These are phyloP conservation scores for Mychonastes homosphaera DNA, from an alignment of 139 green algal genomes.

Conservation along the genomic window DNA sequence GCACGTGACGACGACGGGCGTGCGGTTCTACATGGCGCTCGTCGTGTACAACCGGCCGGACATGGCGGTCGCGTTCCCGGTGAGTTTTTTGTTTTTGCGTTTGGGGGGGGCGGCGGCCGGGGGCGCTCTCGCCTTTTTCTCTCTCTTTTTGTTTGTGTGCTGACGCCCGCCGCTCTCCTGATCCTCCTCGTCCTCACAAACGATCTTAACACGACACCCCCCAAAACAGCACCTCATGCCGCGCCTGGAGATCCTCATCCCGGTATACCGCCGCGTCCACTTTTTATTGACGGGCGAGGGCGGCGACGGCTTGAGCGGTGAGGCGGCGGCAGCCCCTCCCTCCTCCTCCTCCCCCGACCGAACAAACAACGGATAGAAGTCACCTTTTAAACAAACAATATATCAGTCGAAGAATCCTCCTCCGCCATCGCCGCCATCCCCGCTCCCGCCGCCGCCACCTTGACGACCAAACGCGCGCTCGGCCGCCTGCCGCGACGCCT, in stretches of 20 bases:
- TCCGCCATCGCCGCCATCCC: too few relatives aligned
- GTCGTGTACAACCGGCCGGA: background rate
- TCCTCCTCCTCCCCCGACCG: too few relatives aligned
- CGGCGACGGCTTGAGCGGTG: too few relatives aligned
- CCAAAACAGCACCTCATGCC: background rate
- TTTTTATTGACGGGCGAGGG: too few relatives aligned
- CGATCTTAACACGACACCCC: background rate
- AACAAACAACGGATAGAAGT: too few relatives aligned
- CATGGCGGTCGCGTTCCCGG: background rate
- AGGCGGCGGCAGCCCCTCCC: too few relatives aligned
- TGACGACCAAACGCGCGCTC: too few relatives aligned
- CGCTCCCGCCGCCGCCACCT: too few relatives aligned
- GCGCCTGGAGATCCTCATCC: background rate
- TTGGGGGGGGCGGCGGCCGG: background rate
- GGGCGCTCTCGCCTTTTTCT: background rate
- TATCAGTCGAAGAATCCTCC: too few relatives aligned
- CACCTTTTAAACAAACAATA: too few relatives aligned
- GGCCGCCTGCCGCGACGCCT: too few relatives aligned
- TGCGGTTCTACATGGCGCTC: background rate
- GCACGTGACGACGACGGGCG: background rate
- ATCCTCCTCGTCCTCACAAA: background rate
- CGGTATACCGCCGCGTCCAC: background rate
- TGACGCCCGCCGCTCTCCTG: background rate
- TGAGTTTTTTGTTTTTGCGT: background rate
- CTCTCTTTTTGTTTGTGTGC: too few relatives aligned